A percentile compares a stretch with the other conserved stretches of the same genome.
phyloP scores from a whole-genome alignment of 1,284 basidiomycete genomes.

The Apiotrichum sp. region DNA sequence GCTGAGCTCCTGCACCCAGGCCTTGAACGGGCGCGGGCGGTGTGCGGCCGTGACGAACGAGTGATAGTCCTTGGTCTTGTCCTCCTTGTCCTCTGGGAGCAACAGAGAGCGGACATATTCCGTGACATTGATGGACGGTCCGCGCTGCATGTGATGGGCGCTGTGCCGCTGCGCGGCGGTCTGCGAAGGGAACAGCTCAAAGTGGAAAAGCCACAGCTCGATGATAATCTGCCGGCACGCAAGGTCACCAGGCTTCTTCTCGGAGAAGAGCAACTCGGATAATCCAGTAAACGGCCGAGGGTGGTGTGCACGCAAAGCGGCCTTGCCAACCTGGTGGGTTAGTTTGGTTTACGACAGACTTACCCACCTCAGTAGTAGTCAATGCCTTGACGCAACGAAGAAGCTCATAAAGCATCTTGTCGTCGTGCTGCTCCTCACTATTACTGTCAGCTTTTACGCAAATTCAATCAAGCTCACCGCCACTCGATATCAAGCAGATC shows the following conservation, averaged over 20 bases:
- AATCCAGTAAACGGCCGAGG: slow-evolving; percentile 82
- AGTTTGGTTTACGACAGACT: too few relatives aligned
- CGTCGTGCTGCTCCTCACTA: slow-evolving; percentile 96
- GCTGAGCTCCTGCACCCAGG: slow-evolving; percentile 79
- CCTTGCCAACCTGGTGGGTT: slow-evolving; percentile 32
- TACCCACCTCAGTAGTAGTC: slow-evolving; percentile 60
- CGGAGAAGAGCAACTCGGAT: slow-evolving; percentile 78
- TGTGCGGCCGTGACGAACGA: slow-evolving; percentile 84
- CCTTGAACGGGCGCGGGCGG: slow-evolving; percentile 77
- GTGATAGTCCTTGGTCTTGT: slow-evolving; percentile 51
- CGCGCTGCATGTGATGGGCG: background rate
- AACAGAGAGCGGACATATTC: slow-evolving; percentile 37
- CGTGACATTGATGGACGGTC: slow-evolving; percentile 16
- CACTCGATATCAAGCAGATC: slow-evolving; percentile 93
- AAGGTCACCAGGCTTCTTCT: slow-evolving; percentile 95
- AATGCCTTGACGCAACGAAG: slow-evolving; percentile 90
- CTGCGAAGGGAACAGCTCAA: slow-evolving; percentile 61
- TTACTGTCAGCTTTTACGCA: background rate
- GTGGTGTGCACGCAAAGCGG: slow-evolving; percentile 69
- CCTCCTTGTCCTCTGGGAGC: slow-evolving; percentile 31
- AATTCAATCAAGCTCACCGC: slow-evolving; percentile 57
- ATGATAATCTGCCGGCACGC: slow-evolving; percentile 81
- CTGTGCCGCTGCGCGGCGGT: background rate
- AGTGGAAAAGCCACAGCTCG: slow-evolving; percentile 73
- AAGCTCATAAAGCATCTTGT: slow-evolving; percentile 85